Base-by-base conservation (phyloP, 176 grass and related monocot genomes). In the Oryza glumipatula region DNA sequence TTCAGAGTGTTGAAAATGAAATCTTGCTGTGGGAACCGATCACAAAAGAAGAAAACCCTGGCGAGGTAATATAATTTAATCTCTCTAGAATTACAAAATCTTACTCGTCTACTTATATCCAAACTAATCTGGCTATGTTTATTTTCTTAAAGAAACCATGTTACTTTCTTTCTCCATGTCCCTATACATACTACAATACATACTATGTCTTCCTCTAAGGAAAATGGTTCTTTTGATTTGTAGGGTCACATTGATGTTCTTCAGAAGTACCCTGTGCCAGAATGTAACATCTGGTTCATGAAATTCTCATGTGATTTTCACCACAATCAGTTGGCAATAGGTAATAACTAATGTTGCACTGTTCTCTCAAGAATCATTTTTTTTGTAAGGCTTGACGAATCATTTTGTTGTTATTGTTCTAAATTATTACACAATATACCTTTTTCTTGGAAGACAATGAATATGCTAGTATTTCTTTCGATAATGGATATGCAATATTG, bases 231-330 rank as follows among this genome's bases (percentile, higher is more conserved):
- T 77, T 86, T 76, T 76, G 3, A 36, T 64, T 32, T 83, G 58
- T 85, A 98, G 89, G 91, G 89, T 76, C 78, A 85, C 87, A 89
- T 93, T 58, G 96, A 95, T 90, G 85, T 98, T 91, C 91, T 98
- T 88, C 91, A 98, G 65, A 98, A 95, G 89, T 98, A 98, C 73
- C 96, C 96, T 90, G 96, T 98, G 51, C 93, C 89, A 66, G 93
- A 92, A 36, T 95, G 93, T 83, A 93, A 96, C 87, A 98, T 95
- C 71, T 98, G 96, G 96, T 95, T 95, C 76, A 96, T 98, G 70
- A 98, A 98, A 49, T 98, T 98, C 90, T 98, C 96, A 23, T 95
- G 93, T 83, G 96, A 98, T 87, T 98, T 98, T 92, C 91, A 95
- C 69, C 94, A 92, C 79, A 98, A 94, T 94, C 89, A 94, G 80